These are phyloP conservation scores for Helminthosporium solani DNA, from an alignment of 2,329 filamentous ascomycete genomes.

Conservation along the genomic window DNA sequence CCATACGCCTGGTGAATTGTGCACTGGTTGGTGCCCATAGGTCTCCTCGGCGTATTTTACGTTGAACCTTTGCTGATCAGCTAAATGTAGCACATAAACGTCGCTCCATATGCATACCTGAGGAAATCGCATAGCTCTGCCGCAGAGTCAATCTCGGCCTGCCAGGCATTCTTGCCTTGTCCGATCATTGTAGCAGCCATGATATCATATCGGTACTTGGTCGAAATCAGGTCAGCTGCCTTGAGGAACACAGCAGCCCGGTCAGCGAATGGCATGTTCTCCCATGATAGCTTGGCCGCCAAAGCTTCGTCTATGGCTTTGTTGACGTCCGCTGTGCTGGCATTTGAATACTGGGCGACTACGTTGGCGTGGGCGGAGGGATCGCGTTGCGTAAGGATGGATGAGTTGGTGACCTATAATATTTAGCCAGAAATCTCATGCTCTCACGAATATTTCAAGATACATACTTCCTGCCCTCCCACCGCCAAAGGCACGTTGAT, in stretches of 20 bases:
- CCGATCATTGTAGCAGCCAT: constrained; percentile 96
- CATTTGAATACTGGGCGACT: constrained; percentile 83
- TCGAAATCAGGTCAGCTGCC: constrained; percentile 85
- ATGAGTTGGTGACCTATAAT: constrained; percentile 64
- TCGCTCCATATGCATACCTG: constrained; percentile 48
- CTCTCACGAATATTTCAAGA: not conserved
- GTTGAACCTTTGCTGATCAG: constrained; percentile 62
- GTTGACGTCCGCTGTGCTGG: constrained; percentile 72
- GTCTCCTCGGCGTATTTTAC: constrained; percentile 91
- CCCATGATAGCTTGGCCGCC: constrained; percentile 84
- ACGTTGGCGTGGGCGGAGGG: constrained; percentile 75
- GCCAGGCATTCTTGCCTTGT: constrained; percentile 98
- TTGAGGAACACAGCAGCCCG: constrained; percentile 93
- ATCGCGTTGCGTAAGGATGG: constrained; percentile 71
- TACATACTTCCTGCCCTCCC: constrained; percentile 72
- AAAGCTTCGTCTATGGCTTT: constrained; percentile 81
- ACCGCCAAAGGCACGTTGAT: constrained; percentile 81
- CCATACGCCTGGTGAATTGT: constrained; percentile 83
- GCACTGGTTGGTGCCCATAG: constrained; percentile 81
- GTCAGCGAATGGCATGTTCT: constrained; percentile 82
- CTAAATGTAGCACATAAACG: not conserved
- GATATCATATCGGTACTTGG: constrained; percentile 93
- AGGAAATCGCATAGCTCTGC: constrained; percentile 92
- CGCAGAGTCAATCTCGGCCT: constrained; percentile 96
- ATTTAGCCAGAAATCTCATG: constrained; percentile 14